These are phyloP conservation scores for Pleurostoma richardsiae DNA, from an alignment of 2,329 filamentous ascomycete genomes.

Conservation along the genomic window DNA sequence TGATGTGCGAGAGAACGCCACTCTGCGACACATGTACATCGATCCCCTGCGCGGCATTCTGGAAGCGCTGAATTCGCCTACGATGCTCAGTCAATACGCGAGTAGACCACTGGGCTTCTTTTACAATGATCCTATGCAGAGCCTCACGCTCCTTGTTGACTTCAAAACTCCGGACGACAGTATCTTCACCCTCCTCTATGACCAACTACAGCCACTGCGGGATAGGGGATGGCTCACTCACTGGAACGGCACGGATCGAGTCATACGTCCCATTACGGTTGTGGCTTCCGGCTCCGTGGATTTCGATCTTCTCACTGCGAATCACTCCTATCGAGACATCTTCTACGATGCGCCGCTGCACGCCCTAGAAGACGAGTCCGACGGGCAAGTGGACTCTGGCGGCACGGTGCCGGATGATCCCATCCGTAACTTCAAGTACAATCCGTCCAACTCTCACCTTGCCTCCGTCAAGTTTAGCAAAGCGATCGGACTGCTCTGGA, in stretches of 20 bases:
- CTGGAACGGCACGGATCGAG: conserved; percentile 32
- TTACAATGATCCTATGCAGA: conserved; percentile 42
- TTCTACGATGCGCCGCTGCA: conserved; percentile 64
- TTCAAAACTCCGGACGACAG: conserved; percentile 54
- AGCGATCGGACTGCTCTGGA: conserved; percentile 47
- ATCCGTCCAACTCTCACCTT: conserved; percentile 58
- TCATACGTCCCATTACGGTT: conserved; percentile 58
- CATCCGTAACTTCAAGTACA: conserved; percentile 25
- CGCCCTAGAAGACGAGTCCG: conserved; percentile 19
- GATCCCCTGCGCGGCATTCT: conserved; percentile 58
- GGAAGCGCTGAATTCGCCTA: conserved; percentile 42
- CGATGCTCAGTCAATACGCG: conserved; percentile 31
- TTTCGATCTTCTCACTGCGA: conserved; percentile 49
- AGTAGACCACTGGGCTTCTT: conserved; percentile 50
- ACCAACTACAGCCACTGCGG: conserved; percentile 54
- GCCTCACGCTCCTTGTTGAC: conserved; percentile 62
- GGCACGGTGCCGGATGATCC: too few relatives aligned
- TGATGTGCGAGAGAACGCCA: conserved; percentile 49
- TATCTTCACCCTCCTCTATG: conserved; percentile 47
- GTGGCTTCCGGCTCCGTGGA: conserved; percentile 63
- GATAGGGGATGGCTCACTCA: conserved; percentile 51
- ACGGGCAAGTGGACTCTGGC: too few relatives aligned
- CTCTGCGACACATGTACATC: conserved; percentile 59
- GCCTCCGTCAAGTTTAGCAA: conserved; percentile 54
- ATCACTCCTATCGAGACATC: conserved; percentile 50